Percentiles rank a stretch among this genome's conserved stretches.
phyloP scores from a whole-genome alignment of 2,329 filamentous ascomycete genomes.

The Claviceps sorghi region DNA sequence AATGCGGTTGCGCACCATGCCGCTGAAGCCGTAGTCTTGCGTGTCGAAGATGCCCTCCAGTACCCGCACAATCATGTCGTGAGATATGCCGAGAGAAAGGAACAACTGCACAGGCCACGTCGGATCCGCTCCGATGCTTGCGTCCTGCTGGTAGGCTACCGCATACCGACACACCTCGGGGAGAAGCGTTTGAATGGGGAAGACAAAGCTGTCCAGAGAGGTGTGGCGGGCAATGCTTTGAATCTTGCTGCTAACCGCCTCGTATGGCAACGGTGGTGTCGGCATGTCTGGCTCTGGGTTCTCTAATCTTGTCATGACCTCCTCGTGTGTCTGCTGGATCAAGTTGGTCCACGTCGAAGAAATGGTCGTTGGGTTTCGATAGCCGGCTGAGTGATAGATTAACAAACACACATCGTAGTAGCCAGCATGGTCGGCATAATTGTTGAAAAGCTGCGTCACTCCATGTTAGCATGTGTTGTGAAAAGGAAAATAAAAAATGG shows the following conservation, averaged over 20 bases:
- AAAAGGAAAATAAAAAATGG: neutral
- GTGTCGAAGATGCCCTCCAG: slow-evolving; percentile 43
- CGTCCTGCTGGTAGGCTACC: slow-evolving; percentile 42
- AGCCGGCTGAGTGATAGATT: slow-evolving; percentile 84
- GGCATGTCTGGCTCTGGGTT: slow-evolving; percentile 26
- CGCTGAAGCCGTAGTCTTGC: slow-evolving; percentile 44
- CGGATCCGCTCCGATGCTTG: slow-evolving; percentile 40
- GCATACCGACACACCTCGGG: slow-evolving; percentile 50
- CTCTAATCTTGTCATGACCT: slow-evolving; percentile 29
- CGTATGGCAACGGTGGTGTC: slow-evolving; percentile 46
- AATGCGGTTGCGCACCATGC: slow-evolving; percentile 31
- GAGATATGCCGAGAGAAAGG: slow-evolving; percentile 39
- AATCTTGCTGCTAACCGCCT: slow-evolving; percentile 50
- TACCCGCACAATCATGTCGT: slow-evolving; percentile 40
- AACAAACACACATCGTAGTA: slow-evolving; percentile 90
- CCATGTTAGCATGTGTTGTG: slow-evolving; percentile 6
- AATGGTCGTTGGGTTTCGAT: slow-evolving; percentile 77
- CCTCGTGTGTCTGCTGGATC: slow-evolving; percentile 55
- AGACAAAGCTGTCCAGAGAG: slow-evolving; percentile 50
- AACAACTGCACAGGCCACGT: slow-evolving; percentile 44
- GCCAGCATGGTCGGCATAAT: slow-evolving; percentile 75
- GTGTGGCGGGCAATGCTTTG: slow-evolving; percentile 51
- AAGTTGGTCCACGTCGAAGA: slow-evolving; percentile 71
- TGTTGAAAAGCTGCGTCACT: slow-evolving; percentile 62
- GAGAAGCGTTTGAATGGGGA: slow-evolving; percentile 46